A percentile compares a stretch with the other conserved stretches of the same genome.
These are phyloP conservation scores for Gossypium schwendimanii DNA, from an alignment of 441 rosid species.

Conservation along the genomic window DNA sequence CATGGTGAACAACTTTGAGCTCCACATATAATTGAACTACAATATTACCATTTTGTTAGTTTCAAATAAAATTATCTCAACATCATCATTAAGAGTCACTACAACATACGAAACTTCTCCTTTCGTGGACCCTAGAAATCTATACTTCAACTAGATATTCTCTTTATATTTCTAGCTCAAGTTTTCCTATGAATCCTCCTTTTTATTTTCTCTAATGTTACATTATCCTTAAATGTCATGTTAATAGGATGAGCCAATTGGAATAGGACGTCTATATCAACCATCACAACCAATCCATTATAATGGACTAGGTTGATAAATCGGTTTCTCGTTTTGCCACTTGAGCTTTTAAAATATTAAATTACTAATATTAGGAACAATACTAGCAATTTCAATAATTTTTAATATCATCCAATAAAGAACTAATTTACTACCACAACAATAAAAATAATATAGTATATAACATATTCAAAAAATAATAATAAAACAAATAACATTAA, in stretches of 20 bases:
- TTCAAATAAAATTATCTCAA: neutral
- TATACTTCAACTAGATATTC: neutral
- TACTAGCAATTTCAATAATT: too few relatives aligned
- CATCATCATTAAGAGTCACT: neutral
- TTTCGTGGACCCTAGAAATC: neutral
- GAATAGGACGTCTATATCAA: neutral
- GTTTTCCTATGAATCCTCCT: neutral
- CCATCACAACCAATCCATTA: neutral
- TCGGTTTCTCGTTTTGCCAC: neutral
- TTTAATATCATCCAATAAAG: too few relatives aligned
- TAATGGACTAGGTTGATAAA: neutral
- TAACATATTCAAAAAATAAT: neutral
- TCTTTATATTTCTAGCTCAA: neutral
- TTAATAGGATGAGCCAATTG: neutral
- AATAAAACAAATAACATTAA: too few relatives aligned
- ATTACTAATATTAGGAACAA: neutral
- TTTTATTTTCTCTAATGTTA: neutral
- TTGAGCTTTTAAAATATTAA: neutral
- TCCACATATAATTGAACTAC: neutral
- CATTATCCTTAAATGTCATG: neutral
- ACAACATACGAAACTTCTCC: neutral
- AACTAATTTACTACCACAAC: neutral
- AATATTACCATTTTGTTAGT: neutral
- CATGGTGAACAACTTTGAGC: neutral
- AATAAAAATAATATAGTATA: neutral